phyloP scores from a whole-genome alignment of 2,329 filamentous ascomycete species.

The Mycogone perniciosa region DNA sequence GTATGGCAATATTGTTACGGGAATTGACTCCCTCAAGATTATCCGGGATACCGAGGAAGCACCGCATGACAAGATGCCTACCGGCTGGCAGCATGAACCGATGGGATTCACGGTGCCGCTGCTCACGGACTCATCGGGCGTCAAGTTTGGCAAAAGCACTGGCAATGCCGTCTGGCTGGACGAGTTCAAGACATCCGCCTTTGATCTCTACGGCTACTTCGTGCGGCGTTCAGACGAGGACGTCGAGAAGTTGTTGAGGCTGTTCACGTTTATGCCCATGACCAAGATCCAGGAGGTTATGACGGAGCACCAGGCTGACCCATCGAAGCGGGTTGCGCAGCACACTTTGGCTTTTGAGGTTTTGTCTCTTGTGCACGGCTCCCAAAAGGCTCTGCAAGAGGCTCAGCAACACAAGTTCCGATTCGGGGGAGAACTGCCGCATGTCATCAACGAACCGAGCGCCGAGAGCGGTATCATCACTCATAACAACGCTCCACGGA shows the following conservation, averaged over 20 bases:
- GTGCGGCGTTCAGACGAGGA: constrained; percentile 74
- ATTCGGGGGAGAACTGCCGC: constrained; percentile 34
- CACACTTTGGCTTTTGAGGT: constrained; percentile 80
- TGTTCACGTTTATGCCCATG: constrained; percentile 83
- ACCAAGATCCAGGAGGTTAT: constrained; percentile 62
- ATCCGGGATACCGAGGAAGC: constrained; percentile 55
- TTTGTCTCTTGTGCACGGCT: constrained; percentile 70
- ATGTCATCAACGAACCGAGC: constrained; percentile 25
- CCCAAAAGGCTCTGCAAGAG: constrained; percentile 55
- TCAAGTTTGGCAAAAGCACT: constrained; percentile 91
- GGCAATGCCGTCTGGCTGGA: constrained; percentile 95
- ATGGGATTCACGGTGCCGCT: constrained; percentile 88
- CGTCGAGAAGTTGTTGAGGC: constrained; percentile 73
- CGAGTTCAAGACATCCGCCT: constrained; percentile 67
- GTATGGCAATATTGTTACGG: constrained; percentile 90
- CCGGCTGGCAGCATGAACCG: constrained; percentile 48
- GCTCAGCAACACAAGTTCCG: constrained; percentile 47
- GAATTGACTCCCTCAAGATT: constrained; percentile 76
- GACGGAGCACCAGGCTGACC: constrained; percentile 58
- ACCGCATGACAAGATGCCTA: constrained; percentile 32
- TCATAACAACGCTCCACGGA: constrained; percentile 43
- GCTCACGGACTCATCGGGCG: constrained; percentile 74
- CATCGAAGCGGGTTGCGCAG: constrained; percentile 70
- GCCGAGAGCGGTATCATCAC: constrained; percentile 28
- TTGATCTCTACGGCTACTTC: constrained; percentile 89